Conservation (phyloP, 164 flowering plant genomes). For the Vitis riparia region DNA sequence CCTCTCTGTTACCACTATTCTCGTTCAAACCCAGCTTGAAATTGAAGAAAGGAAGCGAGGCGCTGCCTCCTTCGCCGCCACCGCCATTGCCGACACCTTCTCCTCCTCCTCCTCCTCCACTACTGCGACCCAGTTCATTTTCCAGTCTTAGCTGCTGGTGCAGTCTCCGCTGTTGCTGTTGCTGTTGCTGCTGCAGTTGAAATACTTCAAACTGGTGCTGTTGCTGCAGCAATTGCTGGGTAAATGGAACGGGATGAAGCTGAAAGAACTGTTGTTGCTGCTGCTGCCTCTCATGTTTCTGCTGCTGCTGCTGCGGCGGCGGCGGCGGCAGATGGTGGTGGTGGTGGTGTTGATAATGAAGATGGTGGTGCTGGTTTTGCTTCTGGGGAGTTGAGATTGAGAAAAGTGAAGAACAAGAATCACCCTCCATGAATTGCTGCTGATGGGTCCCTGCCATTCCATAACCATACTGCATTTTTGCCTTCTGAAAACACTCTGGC, state of each 20-base stretch:
- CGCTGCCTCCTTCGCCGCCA: not conserved
- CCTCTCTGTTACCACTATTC: slow-evolving; percentile 9
- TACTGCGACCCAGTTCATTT: too few relatives aligned
- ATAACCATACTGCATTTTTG: slow-evolving; percentile 29
- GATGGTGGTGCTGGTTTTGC: not conserved
- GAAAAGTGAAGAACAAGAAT: slow-evolving; percentile 17
- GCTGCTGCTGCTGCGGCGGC: not conserved
- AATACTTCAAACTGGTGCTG: slow-evolving; percentile 19
- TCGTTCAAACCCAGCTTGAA: slow-evolving; percentile 26
- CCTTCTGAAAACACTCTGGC: too few relatives aligned
- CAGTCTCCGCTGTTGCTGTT: not conserved
- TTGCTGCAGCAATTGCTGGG: slow-evolving; percentile 30
- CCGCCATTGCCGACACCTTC: not conserved
- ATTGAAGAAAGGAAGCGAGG: slow-evolving; percentile 15
- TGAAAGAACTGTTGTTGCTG: slow-evolving; percentile 11
- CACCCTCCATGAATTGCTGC: slow-evolving; percentile 24
- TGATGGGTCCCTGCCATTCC: slow-evolving; percentile 14
- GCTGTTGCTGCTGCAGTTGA: slow-evolving; percentile 13
- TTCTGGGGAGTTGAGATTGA: slow-evolving; percentile 11
- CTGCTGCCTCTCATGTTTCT: slow-evolving; percentile 1
- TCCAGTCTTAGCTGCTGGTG: slow-evolving; percentile 14
- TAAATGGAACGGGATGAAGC: slow-evolving; percentile 4
- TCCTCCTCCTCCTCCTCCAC: not conserved
- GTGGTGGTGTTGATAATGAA: too few relatives aligned
- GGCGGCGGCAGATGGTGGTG: not conserved